Percentiles rank a stretch among this genome's conserved stretches.
phyloP scores from a whole-genome alignment of 768 basidiomycete genomes.

The Lanmaoa rubissima region DNA sequence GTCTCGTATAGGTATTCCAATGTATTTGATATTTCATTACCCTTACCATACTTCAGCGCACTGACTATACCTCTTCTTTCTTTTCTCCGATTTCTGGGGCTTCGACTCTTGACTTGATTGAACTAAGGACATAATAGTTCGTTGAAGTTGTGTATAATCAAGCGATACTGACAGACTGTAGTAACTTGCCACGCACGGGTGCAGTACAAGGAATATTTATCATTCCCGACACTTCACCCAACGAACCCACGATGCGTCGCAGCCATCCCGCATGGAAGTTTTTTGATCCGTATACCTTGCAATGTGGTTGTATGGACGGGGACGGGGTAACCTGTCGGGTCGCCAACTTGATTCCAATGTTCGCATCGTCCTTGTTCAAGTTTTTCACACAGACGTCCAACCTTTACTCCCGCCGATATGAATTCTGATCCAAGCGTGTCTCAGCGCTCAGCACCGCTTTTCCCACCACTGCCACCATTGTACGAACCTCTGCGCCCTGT shows the following conservation, averaged over 20 bases:
- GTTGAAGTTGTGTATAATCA: constrained; percentile 3
- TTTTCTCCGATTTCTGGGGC: neutral
- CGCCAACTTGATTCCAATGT: neutral
- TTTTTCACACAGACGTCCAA: neutral
- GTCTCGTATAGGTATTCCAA: constrained; percentile 1
- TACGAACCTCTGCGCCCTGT: neutral
- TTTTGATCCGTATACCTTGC: neutral
- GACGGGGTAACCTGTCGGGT: neutral
- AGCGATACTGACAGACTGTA: no score
- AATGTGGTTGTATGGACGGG: neutral
- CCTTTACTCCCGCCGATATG: neutral
- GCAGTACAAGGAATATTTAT: neutral
- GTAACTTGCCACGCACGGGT: neutral
- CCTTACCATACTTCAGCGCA: constrained; percentile 3
- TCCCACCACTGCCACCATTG: neutral
- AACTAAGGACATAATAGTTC: neutral
- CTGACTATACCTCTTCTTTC: neutral
- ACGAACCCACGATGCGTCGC: neutral
- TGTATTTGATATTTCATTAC: constrained; percentile 13
- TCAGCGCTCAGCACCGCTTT: neutral
- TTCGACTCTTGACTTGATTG: neutral
- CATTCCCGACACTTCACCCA: neutral
- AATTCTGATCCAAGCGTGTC: neutral
- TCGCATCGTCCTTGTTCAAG: neutral
- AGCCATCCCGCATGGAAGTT: neutral